Evolutionary conservation across 345 rosid species (phyloP).

Genomic region (Eucalyptus polybractea): DNA sequence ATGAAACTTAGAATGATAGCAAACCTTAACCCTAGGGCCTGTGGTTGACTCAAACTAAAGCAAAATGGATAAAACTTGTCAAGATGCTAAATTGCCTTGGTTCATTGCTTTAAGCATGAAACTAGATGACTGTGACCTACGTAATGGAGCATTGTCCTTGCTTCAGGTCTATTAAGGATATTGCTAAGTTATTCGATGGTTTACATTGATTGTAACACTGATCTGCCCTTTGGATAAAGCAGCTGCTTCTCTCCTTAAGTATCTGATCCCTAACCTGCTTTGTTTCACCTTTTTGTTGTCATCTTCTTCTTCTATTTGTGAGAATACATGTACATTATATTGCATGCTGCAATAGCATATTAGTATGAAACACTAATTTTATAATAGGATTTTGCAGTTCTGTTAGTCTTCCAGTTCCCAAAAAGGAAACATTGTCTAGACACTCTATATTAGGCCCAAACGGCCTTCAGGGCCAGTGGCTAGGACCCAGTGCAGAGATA

Average conservation of each 20-base stretch:
- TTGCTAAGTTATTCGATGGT: not conserved
- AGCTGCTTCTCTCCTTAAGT: not conserved
- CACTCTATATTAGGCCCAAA: conserved; percentile 87
- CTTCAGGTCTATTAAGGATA: not conserved
- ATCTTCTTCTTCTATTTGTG: not conserved
- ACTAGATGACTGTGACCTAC: not conserved
- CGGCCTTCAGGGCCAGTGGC: conserved; percentile 87
- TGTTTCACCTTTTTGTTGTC: not conserved
- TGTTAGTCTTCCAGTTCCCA: conserved; percentile 48
- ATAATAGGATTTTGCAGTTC: conserved; percentile 38
- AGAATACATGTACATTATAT: not conserved
- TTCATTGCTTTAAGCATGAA: not conserved
- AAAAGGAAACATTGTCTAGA: conserved; percentile 86
- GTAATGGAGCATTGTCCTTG: not conserved
- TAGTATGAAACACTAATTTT: not conserved
- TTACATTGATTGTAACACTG: not conserved
- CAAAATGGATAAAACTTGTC: not conserved
- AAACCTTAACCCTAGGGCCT: not conserved
- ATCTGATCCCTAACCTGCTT: not conserved
- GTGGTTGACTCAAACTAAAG: not conserved
- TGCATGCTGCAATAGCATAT: not conserved
- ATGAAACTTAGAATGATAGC: not conserved
- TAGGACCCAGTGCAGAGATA: conserved; percentile 56
- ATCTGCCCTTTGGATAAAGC: not conserved
- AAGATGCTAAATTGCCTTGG: not conserved